A percentile compares a stretch with the other conserved stretches of the same genome.
These are phyloP conservation scores for Colletotrichum caudatum DNA, from an alignment of 2,329 filamentous ascomycete genomes.

Conservation along the genomic window DNA sequence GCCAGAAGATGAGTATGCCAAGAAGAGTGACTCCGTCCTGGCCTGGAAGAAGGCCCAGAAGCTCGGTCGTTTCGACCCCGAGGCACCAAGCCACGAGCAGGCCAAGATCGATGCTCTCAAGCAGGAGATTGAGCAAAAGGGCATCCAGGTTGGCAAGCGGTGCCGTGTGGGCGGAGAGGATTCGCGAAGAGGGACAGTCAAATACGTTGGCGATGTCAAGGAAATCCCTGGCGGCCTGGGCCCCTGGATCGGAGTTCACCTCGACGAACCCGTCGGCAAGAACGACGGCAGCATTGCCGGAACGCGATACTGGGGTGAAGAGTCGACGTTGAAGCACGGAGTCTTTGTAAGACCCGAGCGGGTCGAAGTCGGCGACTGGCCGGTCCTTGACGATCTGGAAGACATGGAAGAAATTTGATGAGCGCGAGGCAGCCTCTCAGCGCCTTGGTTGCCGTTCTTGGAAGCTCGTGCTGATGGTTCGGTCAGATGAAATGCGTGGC, in stretches of 20 bases:
- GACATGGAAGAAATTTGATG: slow-evolving; percentile 80
- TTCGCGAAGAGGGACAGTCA: slow-evolving; percentile 74
- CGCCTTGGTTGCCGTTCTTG: slow-evolving; percentile 22
- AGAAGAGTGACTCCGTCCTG: slow-evolving; percentile 87
- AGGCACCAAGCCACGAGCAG: slow-evolving; percentile 79
- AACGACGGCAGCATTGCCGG: slow-evolving; percentile 80
- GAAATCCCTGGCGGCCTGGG: slow-evolving; percentile 76
- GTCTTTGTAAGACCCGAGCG: slow-evolving; percentile 84
- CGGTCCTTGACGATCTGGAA: slow-evolving; percentile 78
- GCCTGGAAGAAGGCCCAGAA: slow-evolving; percentile 97
- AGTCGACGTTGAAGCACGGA: slow-evolving; percentile 75
- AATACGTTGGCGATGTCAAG: slow-evolving; percentile 78
- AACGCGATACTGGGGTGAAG: slow-evolving; percentile 76
- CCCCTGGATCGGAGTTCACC: slow-evolving; percentile 78
- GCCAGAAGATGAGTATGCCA: slow-evolving; percentile 87
- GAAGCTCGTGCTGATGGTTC: slow-evolving; percentile 5
- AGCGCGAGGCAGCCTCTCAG: slow-evolving; percentile 14
- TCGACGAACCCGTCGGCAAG: slow-evolving; percentile 85
- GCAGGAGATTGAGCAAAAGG: slow-evolving; percentile 76
- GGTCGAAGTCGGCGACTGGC: slow-evolving; percentile 81
- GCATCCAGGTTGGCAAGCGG: slow-evolving; percentile 72
- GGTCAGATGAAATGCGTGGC: slow-evolving; percentile 18
- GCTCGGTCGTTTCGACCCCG: slow-evolving; percentile 94
- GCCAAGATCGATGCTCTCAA: slow-evolving; percentile 76
- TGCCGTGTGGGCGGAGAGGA: slow-evolving; percentile 77